phyloP scores from a whole-genome alignment of 2,329 filamentous ascomycete genomes.

The Aspergillus pseudoviridinutans region DNA sequence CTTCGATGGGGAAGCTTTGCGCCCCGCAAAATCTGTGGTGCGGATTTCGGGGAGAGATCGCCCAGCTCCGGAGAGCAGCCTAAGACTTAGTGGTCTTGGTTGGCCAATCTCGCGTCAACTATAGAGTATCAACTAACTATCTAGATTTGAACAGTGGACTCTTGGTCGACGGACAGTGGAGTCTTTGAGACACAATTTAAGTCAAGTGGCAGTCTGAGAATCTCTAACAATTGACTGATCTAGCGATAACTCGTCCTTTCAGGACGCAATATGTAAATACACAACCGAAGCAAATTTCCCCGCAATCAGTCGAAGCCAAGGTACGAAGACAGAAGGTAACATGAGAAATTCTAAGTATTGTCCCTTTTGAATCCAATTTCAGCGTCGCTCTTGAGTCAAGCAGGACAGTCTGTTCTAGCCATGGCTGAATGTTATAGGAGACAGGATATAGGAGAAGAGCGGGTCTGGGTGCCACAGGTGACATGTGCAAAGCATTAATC shows the following conservation, averaged over 20 bases:
- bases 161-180: neutral
- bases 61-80: neutral
- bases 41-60: neutral
- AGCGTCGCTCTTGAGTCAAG: neutral
- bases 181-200: neutral
- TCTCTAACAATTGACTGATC: neutral
- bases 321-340: neutral
- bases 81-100: neutral
- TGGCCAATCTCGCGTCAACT: neutral
- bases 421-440: neutral
- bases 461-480: neutral
- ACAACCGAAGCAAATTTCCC: neutral
- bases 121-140: neutral
- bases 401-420: neutral
- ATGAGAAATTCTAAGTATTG: neutral
- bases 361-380: neutral
- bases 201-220: neutral
- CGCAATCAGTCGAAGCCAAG: neutral
- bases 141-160: neutral
- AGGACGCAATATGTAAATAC: neutral
- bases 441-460: neutral
- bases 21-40: neutral
- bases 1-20: neutral
- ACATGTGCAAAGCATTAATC: conserved; percentile 14
- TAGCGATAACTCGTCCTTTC: neutral